Conservation (phyloP, 495 filamentous ascomycete genomes). For the Aspergillus heteromorphus region DNA sequence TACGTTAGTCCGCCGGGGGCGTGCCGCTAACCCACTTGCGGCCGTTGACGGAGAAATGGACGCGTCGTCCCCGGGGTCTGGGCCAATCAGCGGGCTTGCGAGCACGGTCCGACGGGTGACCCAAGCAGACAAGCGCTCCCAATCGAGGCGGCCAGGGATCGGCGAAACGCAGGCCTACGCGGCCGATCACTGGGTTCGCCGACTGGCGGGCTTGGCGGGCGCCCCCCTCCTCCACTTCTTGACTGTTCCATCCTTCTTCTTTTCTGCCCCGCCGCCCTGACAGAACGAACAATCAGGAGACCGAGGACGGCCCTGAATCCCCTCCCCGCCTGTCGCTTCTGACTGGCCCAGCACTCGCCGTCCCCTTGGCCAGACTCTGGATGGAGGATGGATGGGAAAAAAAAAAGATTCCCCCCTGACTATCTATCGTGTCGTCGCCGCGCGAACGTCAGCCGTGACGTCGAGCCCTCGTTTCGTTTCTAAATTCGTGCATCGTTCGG, state of each 20-base stretch:
- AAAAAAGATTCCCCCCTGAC: slow-evolving; percentile 5
- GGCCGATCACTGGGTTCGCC: slow-evolving; percentile 15
- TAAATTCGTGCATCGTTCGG: background rate
- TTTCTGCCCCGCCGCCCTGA: background rate
- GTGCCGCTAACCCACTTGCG: background rate
- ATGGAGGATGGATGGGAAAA: background rate
- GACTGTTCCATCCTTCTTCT: slow-evolving; percentile 6
- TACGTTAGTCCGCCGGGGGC: background rate
- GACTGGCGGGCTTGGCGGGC: slow-evolving; percentile 17
- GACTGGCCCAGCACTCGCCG: background rate
- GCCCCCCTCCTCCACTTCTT: slow-evolving; percentile 5
- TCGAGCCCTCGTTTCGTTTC: too few species aligned
- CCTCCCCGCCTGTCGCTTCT: background rate
- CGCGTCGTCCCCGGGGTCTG: slow-evolving; percentile 5
- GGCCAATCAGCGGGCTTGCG: slow-evolving; percentile 2
- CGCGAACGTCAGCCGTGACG: slow-evolving; percentile 12
- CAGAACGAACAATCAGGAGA: background rate
- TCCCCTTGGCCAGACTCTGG: background rate
- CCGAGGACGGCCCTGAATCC: background rate
- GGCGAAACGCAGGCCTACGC: slow-evolving; percentile 12
- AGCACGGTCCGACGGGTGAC: slow-evolving; percentile 1
- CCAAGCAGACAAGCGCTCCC: background rate
- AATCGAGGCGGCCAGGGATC: background rate
- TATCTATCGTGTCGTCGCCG: slow-evolving; percentile 4
- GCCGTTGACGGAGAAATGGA: slow-evolving; percentile 7